Conservation (phyloP, 768 basidiomycete species). For the Chalciporus sphaerocephalus region DNA sequence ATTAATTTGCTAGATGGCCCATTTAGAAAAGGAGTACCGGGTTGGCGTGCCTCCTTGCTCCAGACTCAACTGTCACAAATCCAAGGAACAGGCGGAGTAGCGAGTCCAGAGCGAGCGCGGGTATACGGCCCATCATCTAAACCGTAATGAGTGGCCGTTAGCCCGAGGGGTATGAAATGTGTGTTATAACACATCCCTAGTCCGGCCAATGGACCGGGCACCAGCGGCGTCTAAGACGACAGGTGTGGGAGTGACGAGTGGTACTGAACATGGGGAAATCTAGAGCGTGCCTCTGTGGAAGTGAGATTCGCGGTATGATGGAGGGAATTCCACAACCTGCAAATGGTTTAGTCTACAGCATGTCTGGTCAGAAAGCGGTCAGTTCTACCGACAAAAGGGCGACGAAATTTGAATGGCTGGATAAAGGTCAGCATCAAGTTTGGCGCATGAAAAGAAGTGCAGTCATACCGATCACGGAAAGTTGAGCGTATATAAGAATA, state of each 20-base stretch:
- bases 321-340: constrained; percentile 9
- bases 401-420: not conserved
- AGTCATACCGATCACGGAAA: not conserved
- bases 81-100: not conserved
- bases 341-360: constrained; percentile 18
- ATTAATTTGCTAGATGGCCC: not conserved
- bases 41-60: not conserved
- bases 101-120: not conserved
- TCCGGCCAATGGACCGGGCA: constrained; percentile 2
- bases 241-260: constrained; percentile 18
- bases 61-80: not conserved
- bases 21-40: not conserved
- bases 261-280: constrained; percentile 11
- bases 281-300: constrained; percentile 2
- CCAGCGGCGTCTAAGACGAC: not conserved
- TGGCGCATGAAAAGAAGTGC: not conserved
- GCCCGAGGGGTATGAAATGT: constrained; percentile 1
- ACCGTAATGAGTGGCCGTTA: not conserved
- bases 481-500: not conserved
- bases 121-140: not conserved
- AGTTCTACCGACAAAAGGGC: not conserved
- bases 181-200: not conserved
- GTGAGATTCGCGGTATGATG: not conserved
- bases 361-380: constrained; percentile 2
- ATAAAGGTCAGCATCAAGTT: not conserved